phyloP scores from a whole-genome alignment of 2,329 filamentous ascomycete genomes.

The Seiridium cupressi region DNA sequence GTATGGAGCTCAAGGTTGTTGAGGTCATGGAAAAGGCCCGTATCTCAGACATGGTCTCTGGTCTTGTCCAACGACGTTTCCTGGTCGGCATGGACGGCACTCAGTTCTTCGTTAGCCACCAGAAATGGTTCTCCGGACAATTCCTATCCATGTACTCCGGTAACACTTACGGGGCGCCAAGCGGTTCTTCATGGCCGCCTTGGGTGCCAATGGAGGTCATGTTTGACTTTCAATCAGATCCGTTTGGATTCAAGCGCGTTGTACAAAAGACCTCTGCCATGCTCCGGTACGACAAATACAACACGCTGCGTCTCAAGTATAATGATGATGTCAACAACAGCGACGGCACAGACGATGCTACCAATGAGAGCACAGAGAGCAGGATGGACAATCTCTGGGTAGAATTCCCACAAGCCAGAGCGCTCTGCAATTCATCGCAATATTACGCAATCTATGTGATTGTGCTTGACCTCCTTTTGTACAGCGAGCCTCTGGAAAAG shows the following conservation, averaged over 20 bases:
- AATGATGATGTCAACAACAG: slow-evolving; percentile 86
- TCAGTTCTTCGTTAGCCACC: slow-evolving; percentile 96
- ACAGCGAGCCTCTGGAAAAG: slow-evolving; percentile 95
- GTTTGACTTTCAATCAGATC: slow-evolving; percentile 92
- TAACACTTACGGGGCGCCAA: slow-evolving; percentile 83
- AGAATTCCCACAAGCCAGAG: slow-evolving; percentile 89
- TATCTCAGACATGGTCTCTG: slow-evolving; percentile 88
- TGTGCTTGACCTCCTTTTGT: slow-evolving; percentile 90
- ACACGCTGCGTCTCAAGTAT: slow-evolving; percentile 93
- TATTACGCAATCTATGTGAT: slow-evolving; percentile 99
- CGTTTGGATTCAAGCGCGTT: slow-evolving; percentile 96
- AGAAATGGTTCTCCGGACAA: slow-evolving; percentile 82
- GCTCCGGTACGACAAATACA: slow-evolving; percentile 96
- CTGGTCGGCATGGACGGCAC: slow-evolving; percentile 95
- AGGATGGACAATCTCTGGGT: slow-evolving; percentile 97
- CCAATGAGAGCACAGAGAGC: slow-evolving; percentile 62
- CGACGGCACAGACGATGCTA: slow-evolving; percentile 50
- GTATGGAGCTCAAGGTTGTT: slow-evolving; percentile 96
- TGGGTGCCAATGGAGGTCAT: slow-evolving; percentile 99
- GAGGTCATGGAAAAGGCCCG: slow-evolving; percentile 98
- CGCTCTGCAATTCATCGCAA: slow-evolving; percentile 94
- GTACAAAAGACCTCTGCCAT: slow-evolving; percentile 96
- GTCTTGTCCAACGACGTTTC: slow-evolving; percentile 91
- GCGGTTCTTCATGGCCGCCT: slow-evolving; percentile 88
- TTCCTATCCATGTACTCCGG: slow-evolving; percentile 92